Evolutionary conservation across 306 rosid genomes (phyloP).

Genomic region (barrel medic (Medicago truncatula)): DNA sequence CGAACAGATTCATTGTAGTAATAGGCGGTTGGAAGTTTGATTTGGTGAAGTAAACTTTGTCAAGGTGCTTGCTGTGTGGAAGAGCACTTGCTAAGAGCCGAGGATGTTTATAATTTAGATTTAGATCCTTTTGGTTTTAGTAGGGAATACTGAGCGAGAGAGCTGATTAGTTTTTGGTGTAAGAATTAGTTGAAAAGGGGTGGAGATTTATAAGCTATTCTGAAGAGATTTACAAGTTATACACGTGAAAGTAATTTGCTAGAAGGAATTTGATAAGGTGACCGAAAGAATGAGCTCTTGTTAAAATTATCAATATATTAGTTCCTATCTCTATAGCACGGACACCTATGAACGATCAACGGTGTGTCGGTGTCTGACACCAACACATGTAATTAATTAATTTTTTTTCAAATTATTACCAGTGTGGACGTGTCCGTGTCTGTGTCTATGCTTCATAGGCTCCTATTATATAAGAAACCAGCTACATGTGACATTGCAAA

Average conservation of each 20-base stretch:
- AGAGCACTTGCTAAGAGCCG: neutral
- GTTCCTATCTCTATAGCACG: neutral
- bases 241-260: neutral
- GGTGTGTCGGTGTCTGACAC: too few species aligned
- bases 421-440: too few species aligned
- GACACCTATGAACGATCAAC: too few species aligned
- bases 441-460: too few species aligned
- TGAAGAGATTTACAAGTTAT: conserved; percentile 19
- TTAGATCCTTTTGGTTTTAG: conserved; percentile 25
- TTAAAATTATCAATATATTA: neutral
- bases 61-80: neutral
- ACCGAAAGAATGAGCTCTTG: neutral
- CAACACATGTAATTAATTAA: too few species aligned
- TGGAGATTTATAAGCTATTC: conserved; percentile 17
- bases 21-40: conserved; percentile 1
- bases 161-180: conserved; percentile 14
- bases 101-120: neutral
- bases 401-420: too few species aligned
- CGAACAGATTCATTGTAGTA: too few species aligned
- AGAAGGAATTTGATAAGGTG: conserved; percentile 18
- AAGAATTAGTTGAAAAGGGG: conserved; percentile 1
- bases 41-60: conserved; percentile 11
- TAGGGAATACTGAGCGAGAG: conserved; percentile 12
- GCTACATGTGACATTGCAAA: conserved; percentile 21
- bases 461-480: conserved; percentile 5